These are phyloP conservation scores for Pulveroboletus ravenelii DNA, from an alignment of 768 basidiomycete genomes.

Conservation along the genomic window DNA sequence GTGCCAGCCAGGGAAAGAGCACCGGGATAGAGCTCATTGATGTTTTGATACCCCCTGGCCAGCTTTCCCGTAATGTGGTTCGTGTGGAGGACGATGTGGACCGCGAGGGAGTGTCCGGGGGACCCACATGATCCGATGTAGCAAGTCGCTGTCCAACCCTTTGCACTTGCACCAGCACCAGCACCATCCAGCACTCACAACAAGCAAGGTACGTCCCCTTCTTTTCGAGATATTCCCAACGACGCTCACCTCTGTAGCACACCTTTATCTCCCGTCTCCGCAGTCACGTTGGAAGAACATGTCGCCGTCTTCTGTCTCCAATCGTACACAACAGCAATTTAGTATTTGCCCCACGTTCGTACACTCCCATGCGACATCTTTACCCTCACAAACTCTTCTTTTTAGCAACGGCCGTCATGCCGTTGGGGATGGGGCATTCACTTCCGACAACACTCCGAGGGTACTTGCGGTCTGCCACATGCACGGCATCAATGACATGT, in stretches of 20 bases:
- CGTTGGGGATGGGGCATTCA: conserved; percentile 96
- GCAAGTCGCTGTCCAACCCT: not conserved
- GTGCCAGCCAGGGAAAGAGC: not conserved
- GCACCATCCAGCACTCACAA: conserved; percentile 3
- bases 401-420: conserved; percentile 88
- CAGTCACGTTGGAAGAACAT: conserved; percentile 82
- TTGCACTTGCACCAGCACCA: conserved; percentile 1
- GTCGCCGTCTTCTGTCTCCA: conserved; percentile 70
- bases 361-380: conserved; percentile 15
- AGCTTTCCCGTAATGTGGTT: not conserved
- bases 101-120: conserved; percentile 17
- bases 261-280: conserved; percentile 1
- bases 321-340: conserved; percentile 73
- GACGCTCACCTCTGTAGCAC: conserved; percentile 5
- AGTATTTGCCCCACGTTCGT: conserved; percentile 91
- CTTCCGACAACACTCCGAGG: conserved; percentile 70
- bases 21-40: too few relatives aligned
- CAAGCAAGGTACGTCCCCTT: conserved; percentile 6
- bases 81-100: not conserved
- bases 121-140: not conserved
- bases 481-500: conserved; percentile 75
- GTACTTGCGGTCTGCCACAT: conserved; percentile 85
- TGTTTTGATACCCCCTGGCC: not conserved
- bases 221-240: not conserved
- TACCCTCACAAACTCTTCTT: conserved; percentile 10